Evolutionary conservation across 306 rosid species (phyloP).

Genomic region (Prunus dulcis): DNA sequence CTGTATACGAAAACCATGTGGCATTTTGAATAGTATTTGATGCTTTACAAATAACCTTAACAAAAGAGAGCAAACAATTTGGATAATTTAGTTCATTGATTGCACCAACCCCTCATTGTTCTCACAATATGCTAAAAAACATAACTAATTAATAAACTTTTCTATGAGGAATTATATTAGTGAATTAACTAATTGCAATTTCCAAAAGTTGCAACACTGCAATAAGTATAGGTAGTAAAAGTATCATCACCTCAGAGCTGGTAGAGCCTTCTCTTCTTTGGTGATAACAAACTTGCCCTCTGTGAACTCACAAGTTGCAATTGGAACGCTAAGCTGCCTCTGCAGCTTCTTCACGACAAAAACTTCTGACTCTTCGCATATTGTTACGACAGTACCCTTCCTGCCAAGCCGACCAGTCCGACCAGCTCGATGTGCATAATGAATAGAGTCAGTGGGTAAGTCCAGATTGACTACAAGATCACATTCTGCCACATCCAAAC

Average conservation of each 20-base stretch:
- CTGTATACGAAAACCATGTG: too few species aligned
- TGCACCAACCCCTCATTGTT: neutral
- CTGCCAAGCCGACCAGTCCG: slow-evolving; percentile 92
- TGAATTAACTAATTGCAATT: neutral
- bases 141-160: neutral
- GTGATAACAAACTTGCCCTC: slow-evolving; percentile 65
- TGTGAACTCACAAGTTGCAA: slow-evolving; percentile 56
- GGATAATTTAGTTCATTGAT: neutral
- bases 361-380: slow-evolving; percentile 83
- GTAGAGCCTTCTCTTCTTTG: slow-evolving; percentile 37
- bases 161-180: neutral
- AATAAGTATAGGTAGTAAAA: neutral
- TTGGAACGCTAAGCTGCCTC: slow-evolving; percentile 75
- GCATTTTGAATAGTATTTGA: neutral
- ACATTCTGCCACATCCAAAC: slow-evolving; percentile 91
- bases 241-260: slow-evolving; percentile 2
- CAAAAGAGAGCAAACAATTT: neutral
- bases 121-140: neutral
- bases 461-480: slow-evolving; percentile 95
- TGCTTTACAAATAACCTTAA: neutral
- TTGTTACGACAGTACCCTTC: slow-evolving; percentile 72
- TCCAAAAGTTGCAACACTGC: neutral
- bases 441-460: slow-evolving; percentile 82
- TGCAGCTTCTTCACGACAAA: slow-evolving; percentile 86
- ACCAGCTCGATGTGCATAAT: slow-evolving; percentile 94